Conservation (phyloP, 345 rosid species). For the Gossypium bickii region DNA sequence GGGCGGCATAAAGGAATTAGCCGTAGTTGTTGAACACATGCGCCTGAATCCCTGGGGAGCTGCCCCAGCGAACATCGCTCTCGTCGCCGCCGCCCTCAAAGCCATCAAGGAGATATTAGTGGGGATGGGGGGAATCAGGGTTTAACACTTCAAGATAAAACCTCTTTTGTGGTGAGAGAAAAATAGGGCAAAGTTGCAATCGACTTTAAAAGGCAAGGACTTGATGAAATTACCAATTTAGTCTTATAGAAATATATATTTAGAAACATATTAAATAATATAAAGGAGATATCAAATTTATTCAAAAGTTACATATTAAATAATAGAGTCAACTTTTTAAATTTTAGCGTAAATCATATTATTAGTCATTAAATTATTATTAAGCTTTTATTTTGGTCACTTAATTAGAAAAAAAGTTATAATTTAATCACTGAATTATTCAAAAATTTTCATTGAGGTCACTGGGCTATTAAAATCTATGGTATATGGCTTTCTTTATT, state of each 20-base stretch:
- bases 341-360: no score
- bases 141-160: not conserved
- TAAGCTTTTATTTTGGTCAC: no score
- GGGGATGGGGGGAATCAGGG: not conserved
- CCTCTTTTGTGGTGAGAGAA: not conserved
- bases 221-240: not conserved
- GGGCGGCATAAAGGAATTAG: not conserved
- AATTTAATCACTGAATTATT: no score
- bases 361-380: no score
- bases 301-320: no score
- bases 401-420: no score
- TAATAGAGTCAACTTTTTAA: no score
- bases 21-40: not conserved
- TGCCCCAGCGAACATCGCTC: not conserved
- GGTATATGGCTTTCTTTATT: no score
- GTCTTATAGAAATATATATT: not conserved
- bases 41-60: not conserved
- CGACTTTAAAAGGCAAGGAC: not conserved
- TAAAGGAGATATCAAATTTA: not conserved
- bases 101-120: not conserved
- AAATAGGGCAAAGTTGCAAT: not conserved
- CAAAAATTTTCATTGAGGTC: fast-evolving
- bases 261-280: no score
- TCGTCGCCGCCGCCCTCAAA: slow-evolving; percentile 3
- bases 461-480: fast-evolving